Base-by-base conservation (phyloP, 1,284 basidiomycete species). In the Rhodotorula sp. region DNA sequence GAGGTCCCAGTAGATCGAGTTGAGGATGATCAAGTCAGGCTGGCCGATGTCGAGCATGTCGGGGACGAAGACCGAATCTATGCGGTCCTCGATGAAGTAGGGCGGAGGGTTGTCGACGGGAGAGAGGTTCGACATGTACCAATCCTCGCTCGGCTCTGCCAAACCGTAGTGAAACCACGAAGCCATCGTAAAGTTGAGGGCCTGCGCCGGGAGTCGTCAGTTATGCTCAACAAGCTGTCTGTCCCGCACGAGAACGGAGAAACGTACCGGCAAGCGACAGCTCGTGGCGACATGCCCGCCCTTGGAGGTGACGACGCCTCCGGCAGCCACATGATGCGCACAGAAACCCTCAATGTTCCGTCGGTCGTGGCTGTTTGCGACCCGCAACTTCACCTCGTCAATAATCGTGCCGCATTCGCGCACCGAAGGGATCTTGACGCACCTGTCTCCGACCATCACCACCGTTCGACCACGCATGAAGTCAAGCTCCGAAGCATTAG, bases 1-100 rank as follows among this genome's bases (percentile, higher is more conserved):
- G 5, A 60, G 31, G 34, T 60, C 59, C 59, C 59, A 60, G 30
- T 60, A 60, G 48, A 60, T 47, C 31, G 59, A 60, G 31, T 60
- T 48, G 16, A 60, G 59, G 16, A 60, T 40, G 22, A 60, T 51
- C 22, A 60, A 24, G 26, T 60, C 59, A 18, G 59, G 59, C 15
- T 51, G 24, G 26, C 26, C 44, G 20, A 59, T 59, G 18, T 50
- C 47, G 24, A 26, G 18, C 13, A 57, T 9, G 9, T 56, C 34
- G 34, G 54, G 54, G 10, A 24, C 22, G 37, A 57, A 57, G 13
- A 18, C 22, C 7, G 20, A 28, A 16, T 20, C 28, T 9, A 60
- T 30, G 31, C 59, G 59, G 30, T 51, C 48, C n/a, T 60, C 59
- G 48, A 60, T 16, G 31, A 30, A 22, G 34, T 31, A 51, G 1